A percentile compares a stretch with the other conserved stretches of the same genome.
These are phyloP conservation scores for Pseudoturritis turrita DNA, from an alignment of 345 rosid species.

Conservation along the genomic window DNA sequence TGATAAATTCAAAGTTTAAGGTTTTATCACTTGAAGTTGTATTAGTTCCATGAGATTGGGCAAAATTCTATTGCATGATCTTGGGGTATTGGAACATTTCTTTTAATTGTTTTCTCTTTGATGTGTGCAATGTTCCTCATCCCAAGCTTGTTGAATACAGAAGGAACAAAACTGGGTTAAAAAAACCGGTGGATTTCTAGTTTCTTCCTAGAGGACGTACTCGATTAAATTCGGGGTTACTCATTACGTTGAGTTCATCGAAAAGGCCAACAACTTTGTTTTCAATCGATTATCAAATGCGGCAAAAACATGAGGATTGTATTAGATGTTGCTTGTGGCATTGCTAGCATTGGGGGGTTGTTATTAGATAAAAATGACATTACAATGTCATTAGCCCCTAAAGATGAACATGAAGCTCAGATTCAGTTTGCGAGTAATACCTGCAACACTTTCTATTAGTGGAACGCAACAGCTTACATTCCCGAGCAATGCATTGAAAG, in stretches of 20 bases:
- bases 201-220: constrained; percentile 96
- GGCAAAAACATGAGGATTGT: constrained; percentile 63
- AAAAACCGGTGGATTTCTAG: constrained; percentile 55
- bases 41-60: background rate
- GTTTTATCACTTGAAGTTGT: background rate
- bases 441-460: constrained; percentile 82
- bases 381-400: constrained; percentile 93
- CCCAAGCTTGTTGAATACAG: constrained; percentile 93
- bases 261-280: too few relatives aligned
- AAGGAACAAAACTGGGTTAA: constrained; percentile 89
- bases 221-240: constrained; percentile 82
- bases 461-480: constrained; percentile 73
- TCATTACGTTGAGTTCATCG: constrained; percentile 54
- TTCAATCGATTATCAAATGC: constrained; percentile 56
- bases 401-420: constrained; percentile 99
- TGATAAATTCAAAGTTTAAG: background rate
- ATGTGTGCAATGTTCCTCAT: constrained; percentile 67
- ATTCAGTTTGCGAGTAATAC: constrained; percentile 96
- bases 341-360: constrained; percentile 89
- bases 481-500: constrained; percentile 62
- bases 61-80: too few relatives aligned
- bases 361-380: constrained; percentile 69
- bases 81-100: background rate
- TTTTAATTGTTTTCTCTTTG: background rate
- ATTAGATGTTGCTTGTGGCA: constrained; percentile 90